Base-by-base conservation (phyloP, 352 stramenopile genomes). In the Elongisporangium senticosum region DNA sequence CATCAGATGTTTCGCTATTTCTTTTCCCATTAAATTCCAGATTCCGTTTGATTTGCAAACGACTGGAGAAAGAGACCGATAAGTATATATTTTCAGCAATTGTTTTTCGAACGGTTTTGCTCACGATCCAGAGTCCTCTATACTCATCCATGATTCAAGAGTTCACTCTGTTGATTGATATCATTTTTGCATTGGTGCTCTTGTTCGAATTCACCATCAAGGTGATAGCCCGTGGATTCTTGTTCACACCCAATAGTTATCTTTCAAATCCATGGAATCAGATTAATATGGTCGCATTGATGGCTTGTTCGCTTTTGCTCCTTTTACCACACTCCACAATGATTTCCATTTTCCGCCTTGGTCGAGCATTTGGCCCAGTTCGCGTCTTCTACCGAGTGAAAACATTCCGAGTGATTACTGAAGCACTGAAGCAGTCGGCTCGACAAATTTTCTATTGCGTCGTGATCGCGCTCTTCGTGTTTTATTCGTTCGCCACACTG, bases 121-220 rank as follows among this genome's bases (percentile, higher is more conserved):
- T 93, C 22, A 89, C 81, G 10, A 61, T 94, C 0, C 82, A 94
- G 22, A 90, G 77, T 51, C 85, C 85, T 7, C 60, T 91, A 5
- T 94, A 94, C 57, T 89, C 79, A 4, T 75, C 77, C 13, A 51
- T 89, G 22, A 88, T 94, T 52, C 83, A 92, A 64, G 80, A 94
- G 65, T 79, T 94, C 57, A 94, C 81, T 8, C 82, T 70, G 24
- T 65, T 92, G 17, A 84, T 77, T 7, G 83, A 92, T 19, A 68
- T 89, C 5, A 66, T 87, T 4, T 96, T 92, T 51, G 79, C 78
- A 1, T 75, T 67, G 23, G 74, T 93, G 15, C 58, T 96, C 14
- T 68, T 90, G 14, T 91, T 94, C 47, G 86, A 96, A 64, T 94
- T 96, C 52, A 63, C 66, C 3, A 80, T 93, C 62, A 96, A 96